Percentiles rank a stretch among this genome's conserved stretches.
These are phyloP conservation scores for Cladosporium velox DNA, from an alignment of 2,329 filamentous ascomycete species.

Conservation along the genomic window DNA sequence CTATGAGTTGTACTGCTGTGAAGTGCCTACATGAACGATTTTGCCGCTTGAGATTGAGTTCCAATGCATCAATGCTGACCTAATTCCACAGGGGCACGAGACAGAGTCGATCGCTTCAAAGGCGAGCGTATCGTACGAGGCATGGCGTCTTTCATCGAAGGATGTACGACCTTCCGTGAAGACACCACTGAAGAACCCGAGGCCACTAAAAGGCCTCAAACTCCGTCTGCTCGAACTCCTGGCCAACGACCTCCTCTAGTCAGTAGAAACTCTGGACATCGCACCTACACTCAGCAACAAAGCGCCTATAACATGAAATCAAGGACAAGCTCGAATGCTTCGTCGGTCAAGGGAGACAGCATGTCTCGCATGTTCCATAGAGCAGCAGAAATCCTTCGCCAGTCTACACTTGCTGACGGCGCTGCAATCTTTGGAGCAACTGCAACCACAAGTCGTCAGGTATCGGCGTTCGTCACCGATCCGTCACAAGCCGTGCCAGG, in stretches of 20 bases:
- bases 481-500: background rate
- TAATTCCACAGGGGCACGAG: conserved; percentile 30
- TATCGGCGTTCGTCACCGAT: conserved; percentile 13
- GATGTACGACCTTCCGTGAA: conserved; percentile 17
- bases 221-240: background rate
- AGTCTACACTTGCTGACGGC: conserved; percentile 35
- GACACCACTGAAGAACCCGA: background rate
- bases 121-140: conserved; percentile 30
- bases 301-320: background rate
- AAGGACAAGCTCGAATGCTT: background rate
- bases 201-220: background rate
- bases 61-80: background rate
- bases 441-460: conserved; percentile 23
- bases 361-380: conserved; percentile 29
- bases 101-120: conserved; percentile 37
- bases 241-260: conserved; percentile 22
- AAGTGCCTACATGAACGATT: background rate
- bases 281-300: background rate
- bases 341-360: conserved; percentile 22
- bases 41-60: background rate
- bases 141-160: conserved; percentile 30
- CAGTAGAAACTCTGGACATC: conserved; percentile 24
- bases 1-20: background rate
- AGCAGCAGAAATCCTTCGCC: conserved; percentile 33
- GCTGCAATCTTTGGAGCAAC: conserved; percentile 34